A percentile compares a stretch with the other conserved stretches of the same genome.
Evolutionary conservation across 805 yeast species (phyloP).

Genomic region (Wickerhamiella spandovensis): DNA sequence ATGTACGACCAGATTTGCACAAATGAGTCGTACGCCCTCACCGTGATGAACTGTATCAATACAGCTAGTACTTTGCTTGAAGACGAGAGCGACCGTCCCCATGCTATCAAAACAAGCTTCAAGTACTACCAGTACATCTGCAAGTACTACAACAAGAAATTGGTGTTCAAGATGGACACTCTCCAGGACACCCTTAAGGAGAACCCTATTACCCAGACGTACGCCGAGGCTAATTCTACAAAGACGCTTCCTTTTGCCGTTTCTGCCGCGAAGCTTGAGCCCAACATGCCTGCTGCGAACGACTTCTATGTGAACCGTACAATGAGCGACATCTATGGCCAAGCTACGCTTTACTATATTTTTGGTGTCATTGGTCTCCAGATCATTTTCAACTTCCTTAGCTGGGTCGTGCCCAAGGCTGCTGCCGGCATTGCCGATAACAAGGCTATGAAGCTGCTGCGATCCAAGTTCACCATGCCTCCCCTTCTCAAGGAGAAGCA

Average conservation of each 20-base stretch:
- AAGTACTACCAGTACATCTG: background rate
- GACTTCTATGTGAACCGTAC: background rate
- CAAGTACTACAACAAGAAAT: background rate
- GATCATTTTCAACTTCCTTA: slow-evolving; percentile 6
- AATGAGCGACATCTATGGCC: slow-evolving; percentile 2
- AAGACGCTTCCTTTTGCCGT: background rate
- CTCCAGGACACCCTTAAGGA: background rate
- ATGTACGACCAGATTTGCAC: background rate
- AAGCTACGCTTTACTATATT: slow-evolving; percentile 5
- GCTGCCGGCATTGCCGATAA: slow-evolving; percentile 3
- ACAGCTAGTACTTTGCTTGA: background rate
- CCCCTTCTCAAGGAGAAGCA: slow-evolving; percentile 3
- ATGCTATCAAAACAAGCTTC: background rate
- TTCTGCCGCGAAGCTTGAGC: background rate
- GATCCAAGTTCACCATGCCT: slow-evolving; percentile 6
- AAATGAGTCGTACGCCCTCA: background rate
- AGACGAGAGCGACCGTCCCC: background rate
- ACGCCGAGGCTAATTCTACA: background rate
- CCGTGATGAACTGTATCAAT: background rate
- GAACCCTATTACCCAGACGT: background rate
- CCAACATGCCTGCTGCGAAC: background rate
- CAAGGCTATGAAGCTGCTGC: background rate
- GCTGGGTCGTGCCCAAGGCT: slow-evolving; percentile 7
- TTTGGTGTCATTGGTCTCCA: slow-evolving; percentile 7
- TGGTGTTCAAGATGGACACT: background rate